These are phyloP conservation scores for Mycena maculata DNA, from an alignment of 768 basidiomycete genomes.

Conservation along the genomic window DNA sequence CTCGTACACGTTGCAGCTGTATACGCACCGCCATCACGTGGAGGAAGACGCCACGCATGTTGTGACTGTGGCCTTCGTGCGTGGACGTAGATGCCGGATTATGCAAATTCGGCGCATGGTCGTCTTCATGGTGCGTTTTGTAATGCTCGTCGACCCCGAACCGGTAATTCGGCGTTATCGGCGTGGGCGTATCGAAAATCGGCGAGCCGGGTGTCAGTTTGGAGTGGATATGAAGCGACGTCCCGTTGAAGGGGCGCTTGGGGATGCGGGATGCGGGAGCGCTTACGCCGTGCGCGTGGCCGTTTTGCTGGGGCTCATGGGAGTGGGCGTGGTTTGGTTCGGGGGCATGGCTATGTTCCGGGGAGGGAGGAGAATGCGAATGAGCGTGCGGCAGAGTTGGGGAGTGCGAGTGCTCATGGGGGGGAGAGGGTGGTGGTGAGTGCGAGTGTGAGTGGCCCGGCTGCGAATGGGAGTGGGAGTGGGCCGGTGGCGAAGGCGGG, in stretches of 20 bases:
- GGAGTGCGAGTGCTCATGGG: constrained; percentile 38
- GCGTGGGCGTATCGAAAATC: constrained; percentile 53
- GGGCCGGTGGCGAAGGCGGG: constrained; percentile 40
- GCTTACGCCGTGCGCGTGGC: constrained; percentile 13
- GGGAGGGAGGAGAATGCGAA: constrained; percentile 25
- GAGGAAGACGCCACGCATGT: constrained; percentile 98
- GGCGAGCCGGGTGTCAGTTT: constrained; percentile 33
- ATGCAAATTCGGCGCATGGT: constrained; percentile 57
- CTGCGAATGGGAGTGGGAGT: constrained; percentile 37
- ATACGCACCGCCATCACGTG: constrained; percentile 92
- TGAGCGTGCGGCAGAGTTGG: constrained; percentile 19
- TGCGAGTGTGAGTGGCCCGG: too few species aligned
- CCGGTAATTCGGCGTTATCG: constrained; percentile 74
- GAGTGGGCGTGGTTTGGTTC: constrained; percentile 26
- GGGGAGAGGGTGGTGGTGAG: constrained; percentile 33
- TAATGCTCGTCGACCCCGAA: constrained; percentile 66
- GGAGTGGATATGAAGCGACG: constrained; percentile 53
- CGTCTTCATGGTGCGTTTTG: constrained; percentile 51
- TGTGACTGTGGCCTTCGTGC: constrained; percentile 93
- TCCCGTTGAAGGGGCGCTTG: constrained; percentile 53
- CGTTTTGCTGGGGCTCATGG: constrained; percentile 21
- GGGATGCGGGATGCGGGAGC: constrained; percentile 30
- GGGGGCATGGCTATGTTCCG: constrained; percentile 19
- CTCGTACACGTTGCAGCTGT: neutral
- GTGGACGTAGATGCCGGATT: constrained; percentile 63